Conservation (phyloP, 768 basidiomycete species). For the Nidula microcarpa region DNA sequence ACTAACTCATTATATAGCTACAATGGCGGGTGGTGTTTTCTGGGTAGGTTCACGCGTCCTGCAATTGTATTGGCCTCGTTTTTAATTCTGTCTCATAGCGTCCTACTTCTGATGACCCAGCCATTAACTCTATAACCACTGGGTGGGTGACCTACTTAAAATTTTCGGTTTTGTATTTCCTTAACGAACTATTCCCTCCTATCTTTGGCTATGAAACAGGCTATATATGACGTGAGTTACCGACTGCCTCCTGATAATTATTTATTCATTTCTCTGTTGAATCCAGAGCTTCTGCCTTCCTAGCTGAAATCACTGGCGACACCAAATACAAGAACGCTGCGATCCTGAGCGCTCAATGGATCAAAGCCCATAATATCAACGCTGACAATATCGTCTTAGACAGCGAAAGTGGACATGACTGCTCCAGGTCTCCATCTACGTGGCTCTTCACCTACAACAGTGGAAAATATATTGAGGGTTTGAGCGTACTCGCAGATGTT, state of each 20-base stretch:
- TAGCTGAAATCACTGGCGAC: slow-evolving; percentile 42
- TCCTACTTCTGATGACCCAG: slow-evolving; percentile 35
- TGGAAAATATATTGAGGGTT: slow-evolving; percentile 51
- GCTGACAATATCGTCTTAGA: slow-evolving; percentile 40
- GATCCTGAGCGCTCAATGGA: slow-evolving; percentile 44
- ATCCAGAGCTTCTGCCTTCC: slow-evolving; percentile 43
- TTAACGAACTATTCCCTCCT: too few species aligned
- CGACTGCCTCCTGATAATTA: background rate
- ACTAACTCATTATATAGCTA: slow-evolving; percentile 19
- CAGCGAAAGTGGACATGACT: slow-evolving; percentile 42
- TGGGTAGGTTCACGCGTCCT: slow-evolving; percentile 29
- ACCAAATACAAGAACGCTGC: slow-evolving; percentile 43
- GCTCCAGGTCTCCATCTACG: slow-evolving; percentile 37
- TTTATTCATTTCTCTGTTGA: background rate
- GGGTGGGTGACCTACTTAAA: slow-evolving; percentile 26
- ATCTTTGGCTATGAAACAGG: slow-evolving; percentile 11
- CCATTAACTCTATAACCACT: slow-evolving; percentile 48
- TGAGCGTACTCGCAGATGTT: slow-evolving; percentile 39
- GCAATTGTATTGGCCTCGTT: background rate
- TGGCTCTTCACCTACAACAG: slow-evolving; percentile 55
- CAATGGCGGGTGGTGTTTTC: slow-evolving; percentile 55
- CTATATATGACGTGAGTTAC: slow-evolving; percentile 35
- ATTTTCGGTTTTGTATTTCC: too few species aligned
- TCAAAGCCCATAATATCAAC: slow-evolving; percentile 42
- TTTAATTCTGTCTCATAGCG: slow-evolving; percentile 22